These are phyloP conservation scores for Dipodascopsis uninucleata DNA, from an alignment of 805 yeast species.

Conservation along the genomic window DNA sequence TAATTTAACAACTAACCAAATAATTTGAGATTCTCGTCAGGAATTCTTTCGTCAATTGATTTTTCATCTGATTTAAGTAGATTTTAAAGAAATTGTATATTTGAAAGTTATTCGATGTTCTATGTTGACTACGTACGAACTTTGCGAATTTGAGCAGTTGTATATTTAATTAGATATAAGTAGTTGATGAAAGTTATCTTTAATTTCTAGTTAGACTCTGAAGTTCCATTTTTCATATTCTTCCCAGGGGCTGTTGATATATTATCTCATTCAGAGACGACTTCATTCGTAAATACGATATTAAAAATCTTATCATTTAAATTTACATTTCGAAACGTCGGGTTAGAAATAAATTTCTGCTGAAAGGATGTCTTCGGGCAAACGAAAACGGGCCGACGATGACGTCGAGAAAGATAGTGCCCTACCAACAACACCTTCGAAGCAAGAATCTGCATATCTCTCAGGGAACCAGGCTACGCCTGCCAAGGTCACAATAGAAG, in stretches of 20 bases:
- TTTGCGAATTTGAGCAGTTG: no score
- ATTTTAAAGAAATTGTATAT: no score
- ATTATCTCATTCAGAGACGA: not conserved
- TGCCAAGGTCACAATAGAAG: slow-evolving; percentile 5
- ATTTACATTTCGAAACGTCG: not conserved
- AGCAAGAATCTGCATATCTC: not conserved
- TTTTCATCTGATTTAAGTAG: no score
- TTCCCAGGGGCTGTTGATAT: not conserved
- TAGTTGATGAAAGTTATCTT: no score
- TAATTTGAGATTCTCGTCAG: no score
- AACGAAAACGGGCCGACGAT: not conserved
- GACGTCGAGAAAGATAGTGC: not conserved
- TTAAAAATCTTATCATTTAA: not conserved
- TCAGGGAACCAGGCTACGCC: not conserved
- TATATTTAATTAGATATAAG: no score
- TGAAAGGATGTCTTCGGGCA: not conserved
- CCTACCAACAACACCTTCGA: not conserved
- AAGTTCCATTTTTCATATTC: no score
- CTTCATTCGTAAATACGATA: not conserved
- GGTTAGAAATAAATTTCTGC: not conserved
- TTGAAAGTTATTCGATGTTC: no score
- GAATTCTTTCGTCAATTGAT: no score
- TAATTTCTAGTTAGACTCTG: no score
- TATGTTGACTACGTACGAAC: no score
- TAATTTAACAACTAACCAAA: no score